phyloP scores from a whole-genome alignment of 768 basidiomycete genomes.

The Strobilomyces confusus region DNA sequence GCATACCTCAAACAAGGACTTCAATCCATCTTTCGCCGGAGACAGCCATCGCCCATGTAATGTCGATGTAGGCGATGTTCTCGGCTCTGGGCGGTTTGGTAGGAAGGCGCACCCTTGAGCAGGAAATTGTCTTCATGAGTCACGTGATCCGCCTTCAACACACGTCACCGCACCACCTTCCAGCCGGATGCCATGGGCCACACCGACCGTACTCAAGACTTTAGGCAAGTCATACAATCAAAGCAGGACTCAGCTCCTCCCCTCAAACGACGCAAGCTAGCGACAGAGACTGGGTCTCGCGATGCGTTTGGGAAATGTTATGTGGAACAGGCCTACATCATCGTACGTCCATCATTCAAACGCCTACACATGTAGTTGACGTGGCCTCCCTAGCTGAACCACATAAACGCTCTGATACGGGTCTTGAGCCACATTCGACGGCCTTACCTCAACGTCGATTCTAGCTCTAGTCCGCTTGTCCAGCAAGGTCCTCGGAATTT shows the following conservation, averaged over 20 bases:
- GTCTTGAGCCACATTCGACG: slow-evolving; percentile 77
- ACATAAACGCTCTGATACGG: slow-evolving; percentile 63
- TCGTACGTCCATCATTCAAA: slow-evolving; percentile 39
- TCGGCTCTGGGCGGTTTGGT: slow-evolving; percentile 22
- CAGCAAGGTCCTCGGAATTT: slow-evolving; percentile 50
- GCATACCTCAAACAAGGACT: slow-evolving; percentile 75
- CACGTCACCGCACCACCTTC: too few relatives aligned
- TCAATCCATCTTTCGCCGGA: slow-evolving; percentile 34
- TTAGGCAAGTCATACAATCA: slow-evolving; percentile 48
- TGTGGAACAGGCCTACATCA: slow-evolving; percentile 68
- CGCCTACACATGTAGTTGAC: neutral
- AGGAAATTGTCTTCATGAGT: slow-evolving; percentile 3
- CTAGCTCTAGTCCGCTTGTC: slow-evolving; percentile 47
- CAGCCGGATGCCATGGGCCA: slow-evolving; percentile 54
- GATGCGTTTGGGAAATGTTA: slow-evolving; percentile 60
- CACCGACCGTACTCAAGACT: slow-evolving; percentile 59
- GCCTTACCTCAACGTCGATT: slow-evolving; percentile 82
- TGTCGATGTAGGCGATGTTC: slow-evolving; percentile 17
- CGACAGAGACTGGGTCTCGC: slow-evolving; percentile 35
- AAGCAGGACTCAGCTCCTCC: slow-evolving; percentile 41
- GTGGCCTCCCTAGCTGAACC: slow-evolving; percentile 51
- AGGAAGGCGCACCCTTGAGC: neutral
- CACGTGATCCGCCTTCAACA: slow-evolving; percentile 20
- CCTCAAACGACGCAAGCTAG: slow-evolving; percentile 49
- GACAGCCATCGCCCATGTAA: slow-evolving; percentile 11